Percentiles rank a stretch among this genome's conserved stretches.
phyloP scores from a whole-genome alignment of 1,139 yeast genomes.

The Geotrichum restrictum region DNA sequence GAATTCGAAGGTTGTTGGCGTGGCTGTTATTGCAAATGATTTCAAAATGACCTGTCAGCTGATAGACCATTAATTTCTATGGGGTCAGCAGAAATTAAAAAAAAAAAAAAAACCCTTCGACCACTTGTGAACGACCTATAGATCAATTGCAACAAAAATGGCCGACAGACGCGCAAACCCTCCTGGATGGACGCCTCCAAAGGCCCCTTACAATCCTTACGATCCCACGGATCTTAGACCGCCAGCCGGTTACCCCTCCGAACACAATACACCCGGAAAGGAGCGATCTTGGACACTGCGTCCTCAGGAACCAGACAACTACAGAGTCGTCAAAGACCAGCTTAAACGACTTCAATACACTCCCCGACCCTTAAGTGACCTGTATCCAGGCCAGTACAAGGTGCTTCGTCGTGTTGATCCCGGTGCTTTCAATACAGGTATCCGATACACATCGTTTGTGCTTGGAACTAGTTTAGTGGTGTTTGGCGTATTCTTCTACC shows the following conservation, averaged over 20 bases:
- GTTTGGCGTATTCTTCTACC: conserved; percentile 61
- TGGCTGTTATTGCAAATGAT: too few species aligned
- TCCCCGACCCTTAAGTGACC: conserved; percentile 69
- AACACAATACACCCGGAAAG: conserved; percentile 44
- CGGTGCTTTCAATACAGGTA: conserved; percentile 51
- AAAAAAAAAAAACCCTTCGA: too few species aligned
- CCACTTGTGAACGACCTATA: too few species aligned
- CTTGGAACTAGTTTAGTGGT: conserved; percentile 27
- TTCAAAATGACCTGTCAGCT: too few species aligned
- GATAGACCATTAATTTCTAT: too few species aligned
- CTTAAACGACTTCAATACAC: conserved; percentile 71
- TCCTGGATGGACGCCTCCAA: conserved; percentile 76
- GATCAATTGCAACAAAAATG: conserved; percentile 1
- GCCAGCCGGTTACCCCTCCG: conserved; percentile 81
- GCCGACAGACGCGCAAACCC: conserved; percentile 66
- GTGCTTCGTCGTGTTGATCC: conserved; percentile 60
- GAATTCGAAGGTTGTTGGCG: too few species aligned
- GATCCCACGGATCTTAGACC: conserved; percentile 77
- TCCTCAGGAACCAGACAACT: conserved; percentile 67
- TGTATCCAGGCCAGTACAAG: conserved; percentile 77
- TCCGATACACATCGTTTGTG: conserved; percentile 29
- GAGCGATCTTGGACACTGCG: conserved; percentile 51
- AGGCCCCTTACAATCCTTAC: conserved; percentile 80
- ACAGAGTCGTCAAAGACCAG: conserved; percentile 64
- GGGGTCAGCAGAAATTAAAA: too few species aligned